Conservation (phyloP, 371 early-diverging fungal genomes). For the Mucor irregularis region DNA sequence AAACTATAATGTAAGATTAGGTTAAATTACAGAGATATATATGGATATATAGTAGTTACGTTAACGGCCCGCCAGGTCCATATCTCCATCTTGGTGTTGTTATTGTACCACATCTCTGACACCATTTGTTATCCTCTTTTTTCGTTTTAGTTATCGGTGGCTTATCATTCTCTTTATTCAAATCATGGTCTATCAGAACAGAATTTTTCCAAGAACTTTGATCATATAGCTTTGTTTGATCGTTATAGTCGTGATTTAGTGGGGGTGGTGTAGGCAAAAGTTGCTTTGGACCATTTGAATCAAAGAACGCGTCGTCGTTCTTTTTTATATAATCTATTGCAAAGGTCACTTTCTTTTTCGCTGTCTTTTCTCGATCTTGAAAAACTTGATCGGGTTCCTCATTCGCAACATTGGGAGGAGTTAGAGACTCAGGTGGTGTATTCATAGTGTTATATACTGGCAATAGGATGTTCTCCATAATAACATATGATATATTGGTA, state of each 20-base stretch:
- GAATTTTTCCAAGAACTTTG: too few relatives aligned
- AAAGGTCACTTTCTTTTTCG: neutral
- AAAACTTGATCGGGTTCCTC: too few relatives aligned
- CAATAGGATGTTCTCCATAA: too few relatives aligned
- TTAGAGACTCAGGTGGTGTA: too few relatives aligned
- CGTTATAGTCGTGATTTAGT: neutral
- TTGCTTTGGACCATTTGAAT: neutral
- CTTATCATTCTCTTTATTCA: neutral
- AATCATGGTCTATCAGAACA: too few relatives aligned
- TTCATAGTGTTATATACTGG: too few relatives aligned
- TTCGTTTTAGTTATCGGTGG: neutral
- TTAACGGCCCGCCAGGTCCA: conserved; percentile 20
- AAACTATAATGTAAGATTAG: conserved; percentile 21
- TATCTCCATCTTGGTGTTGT: conserved; percentile 28
- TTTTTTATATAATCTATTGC: neutral
- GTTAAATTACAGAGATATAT: neutral
- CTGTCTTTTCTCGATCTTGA: neutral
- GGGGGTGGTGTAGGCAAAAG: neutral
- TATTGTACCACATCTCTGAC: conserved; percentile 23
- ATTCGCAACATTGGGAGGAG: too few relatives aligned
- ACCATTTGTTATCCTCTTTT: conserved; percentile 18
- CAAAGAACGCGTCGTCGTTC: conserved; percentile 6
- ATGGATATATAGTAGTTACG: conserved; percentile 7
- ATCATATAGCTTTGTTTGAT: too few relatives aligned
- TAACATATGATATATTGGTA: too few relatives aligned